Percentiles rank a stretch among this genome's conserved stretches.
These are phyloP conservation scores for Rhizophagus sp. DNA, from an alignment of 192 early-diverging fungal genomes.

Conservation along the genomic window DNA sequence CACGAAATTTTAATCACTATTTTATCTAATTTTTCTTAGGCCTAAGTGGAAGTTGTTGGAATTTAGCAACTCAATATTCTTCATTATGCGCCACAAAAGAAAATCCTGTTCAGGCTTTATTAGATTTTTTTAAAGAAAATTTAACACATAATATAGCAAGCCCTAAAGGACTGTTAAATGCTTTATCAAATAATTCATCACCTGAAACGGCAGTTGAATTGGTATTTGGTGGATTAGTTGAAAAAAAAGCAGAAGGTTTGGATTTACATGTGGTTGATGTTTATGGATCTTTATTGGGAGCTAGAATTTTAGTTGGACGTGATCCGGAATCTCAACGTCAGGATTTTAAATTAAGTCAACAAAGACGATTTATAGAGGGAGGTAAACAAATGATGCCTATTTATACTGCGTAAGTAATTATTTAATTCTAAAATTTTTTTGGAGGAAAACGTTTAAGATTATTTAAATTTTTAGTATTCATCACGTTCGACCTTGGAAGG, in stretches of 20 bases:
- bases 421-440: constrained; percentile 25
- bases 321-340: constrained; percentile 39
- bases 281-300: constrained; percentile 55
- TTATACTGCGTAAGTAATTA: constrained; percentile 54
- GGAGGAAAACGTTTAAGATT: neutral
- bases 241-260: constrained; percentile 37
- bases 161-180: constrained; percentile 37
- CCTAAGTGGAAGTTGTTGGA: constrained; percentile 68
- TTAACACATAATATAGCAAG: constrained; percentile 34
- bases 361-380: constrained; percentile 54
- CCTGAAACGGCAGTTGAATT: constrained; percentile 42
- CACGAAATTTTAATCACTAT: neutral
- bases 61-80: constrained; percentile 40
- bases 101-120: constrained; percentile 25
- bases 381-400: constrained; percentile 74
- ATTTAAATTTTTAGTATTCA: constrained; percentile 42
- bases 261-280: constrained; percentile 54
- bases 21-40: constrained; percentile 36
- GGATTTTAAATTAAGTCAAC: constrained; percentile 59
- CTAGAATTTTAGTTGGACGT: constrained; percentile 44
- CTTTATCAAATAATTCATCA: constrained; percentile 31
- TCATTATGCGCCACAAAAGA: neutral
- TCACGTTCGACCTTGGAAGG: constrained; percentile 59
- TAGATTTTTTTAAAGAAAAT: constrained; percentile 36
- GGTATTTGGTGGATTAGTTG: constrained; percentile 43